Evolutionary conservation across 1,139 yeast genomes (phyloP).

Genomic region (Magnusiomyces clavatus): DNA sequence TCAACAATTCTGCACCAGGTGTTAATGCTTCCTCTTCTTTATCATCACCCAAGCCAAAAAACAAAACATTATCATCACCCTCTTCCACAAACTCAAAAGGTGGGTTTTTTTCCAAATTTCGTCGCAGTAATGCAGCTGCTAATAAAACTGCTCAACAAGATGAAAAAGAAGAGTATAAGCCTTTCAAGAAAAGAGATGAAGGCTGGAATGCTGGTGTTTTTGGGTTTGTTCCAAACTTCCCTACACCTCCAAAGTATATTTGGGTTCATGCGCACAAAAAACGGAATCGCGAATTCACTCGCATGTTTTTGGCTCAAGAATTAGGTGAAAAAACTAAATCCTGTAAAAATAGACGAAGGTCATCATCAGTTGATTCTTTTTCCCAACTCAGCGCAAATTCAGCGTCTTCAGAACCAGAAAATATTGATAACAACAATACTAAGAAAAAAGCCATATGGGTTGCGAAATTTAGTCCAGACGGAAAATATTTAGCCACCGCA

Average conservation of each 20-base stretch:
- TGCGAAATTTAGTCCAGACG: constrained; percentile 69
- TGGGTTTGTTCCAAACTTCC: constrained; percentile 26
- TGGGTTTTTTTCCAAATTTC: constrained; percentile 5
- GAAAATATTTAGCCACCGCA: constrained; percentile 75
- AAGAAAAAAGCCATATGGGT: constrained; percentile 53
- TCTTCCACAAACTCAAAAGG: not conserved
- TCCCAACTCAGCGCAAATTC: not conserved
- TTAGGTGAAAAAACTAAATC: constrained; percentile 29
- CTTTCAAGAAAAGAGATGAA: constrained; percentile 22
- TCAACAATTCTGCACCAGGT: no score
- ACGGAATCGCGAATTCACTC: constrained; percentile 36
- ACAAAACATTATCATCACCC: no score
- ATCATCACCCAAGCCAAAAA: no score
- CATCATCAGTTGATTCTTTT: not conserved
- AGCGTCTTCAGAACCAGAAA: not conserved
- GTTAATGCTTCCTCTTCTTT: no score
- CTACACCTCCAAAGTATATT: constrained; percentile 32
- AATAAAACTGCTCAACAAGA: constrained; percentile 8
- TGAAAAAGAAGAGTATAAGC: constrained; percentile 4
- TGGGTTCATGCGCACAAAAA: constrained; percentile 33
- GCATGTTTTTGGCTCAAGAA: constrained; percentile 78
- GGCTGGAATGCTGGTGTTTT: constrained; percentile 32
- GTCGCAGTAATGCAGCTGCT: not conserved
- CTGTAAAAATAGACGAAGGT: not conserved
- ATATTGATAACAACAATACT: no score